Evolutionary conservation across 305 asterid genomes (phyloP).

Genomic region (Andrographis paniculata): DNA sequence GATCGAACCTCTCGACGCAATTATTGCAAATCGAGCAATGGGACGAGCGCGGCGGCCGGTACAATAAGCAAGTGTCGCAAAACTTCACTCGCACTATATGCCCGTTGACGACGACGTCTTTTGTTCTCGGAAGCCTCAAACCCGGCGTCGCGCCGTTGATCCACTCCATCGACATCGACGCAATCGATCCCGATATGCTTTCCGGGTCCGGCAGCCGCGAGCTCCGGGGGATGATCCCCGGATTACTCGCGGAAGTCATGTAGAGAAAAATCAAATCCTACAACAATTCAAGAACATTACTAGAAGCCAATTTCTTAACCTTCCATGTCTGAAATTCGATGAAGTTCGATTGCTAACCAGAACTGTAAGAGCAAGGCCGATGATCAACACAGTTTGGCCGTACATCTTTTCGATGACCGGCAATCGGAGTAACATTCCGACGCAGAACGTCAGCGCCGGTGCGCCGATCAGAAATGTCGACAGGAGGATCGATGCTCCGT

Average conservation of each 20-base stretch:
- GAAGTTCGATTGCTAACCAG: constrained; percentile 10
- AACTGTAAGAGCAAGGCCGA: not conserved
- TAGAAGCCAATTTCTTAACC: not conserved
- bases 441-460: constrained; percentile 2
- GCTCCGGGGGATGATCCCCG: constrained; percentile 80
- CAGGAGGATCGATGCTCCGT: not conserved
- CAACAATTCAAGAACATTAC: constrained; percentile 7
- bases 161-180: constrained; percentile 52
- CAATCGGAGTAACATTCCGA: not conserved
- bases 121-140: constrained; percentile 57
- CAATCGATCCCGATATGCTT: constrained; percentile 17
- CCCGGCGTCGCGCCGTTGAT: constrained; percentile 33
- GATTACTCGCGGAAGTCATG: constrained; percentile 73
- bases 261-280: constrained; percentile 72
- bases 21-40: constrained; percentile 97
- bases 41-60: constrained; percentile 94
- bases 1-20: constrained; percentile 93
- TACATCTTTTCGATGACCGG: not conserved
- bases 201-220: constrained; percentile 51
- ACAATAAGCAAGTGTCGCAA: constrained; percentile 79
- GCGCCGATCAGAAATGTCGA: constrained; percentile 3
- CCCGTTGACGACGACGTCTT: constrained; percentile 61
- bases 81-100: constrained; percentile 61
- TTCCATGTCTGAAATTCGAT: constrained; percentile 1
- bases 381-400: not conserved